Evolutionary conservation across 805 yeast species (phyloP).

Genomic region (Schwanniomyces polymorphus): DNA sequence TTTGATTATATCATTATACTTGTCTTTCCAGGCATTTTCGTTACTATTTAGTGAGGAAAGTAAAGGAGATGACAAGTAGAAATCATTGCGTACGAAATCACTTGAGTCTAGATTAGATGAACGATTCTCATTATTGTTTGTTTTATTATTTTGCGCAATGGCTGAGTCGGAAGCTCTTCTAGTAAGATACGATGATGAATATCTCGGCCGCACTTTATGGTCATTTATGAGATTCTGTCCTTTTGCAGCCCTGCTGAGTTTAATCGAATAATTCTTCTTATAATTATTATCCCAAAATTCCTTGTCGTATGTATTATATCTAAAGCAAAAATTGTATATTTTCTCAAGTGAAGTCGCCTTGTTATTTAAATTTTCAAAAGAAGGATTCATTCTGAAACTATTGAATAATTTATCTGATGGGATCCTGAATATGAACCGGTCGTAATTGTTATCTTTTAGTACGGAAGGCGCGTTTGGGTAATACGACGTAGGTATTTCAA

Average conservation of each 20-base stretch:
- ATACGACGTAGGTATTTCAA: constrained; percentile 66
- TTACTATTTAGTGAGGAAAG: constrained; percentile 20
- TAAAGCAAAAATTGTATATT: constrained; percentile 52
- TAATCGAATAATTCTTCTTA: constrained; percentile 55
- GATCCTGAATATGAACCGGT: constrained; percentile 69
- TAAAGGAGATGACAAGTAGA: constrained; percentile 36
- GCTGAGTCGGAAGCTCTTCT: constrained; percentile 31
- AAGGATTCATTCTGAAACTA: constrained; percentile 18
- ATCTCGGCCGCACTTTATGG: constrained; percentile 32
- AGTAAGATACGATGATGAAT: constrained; percentile 37
- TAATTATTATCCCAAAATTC: constrained; percentile 82
- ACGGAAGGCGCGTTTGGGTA: constrained; percentile 54
- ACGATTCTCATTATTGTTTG: neutral
- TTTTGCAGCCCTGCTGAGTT: constrained; percentile 29
- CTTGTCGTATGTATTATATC: constrained; percentile 45
- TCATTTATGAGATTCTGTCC: constrained; percentile 5
- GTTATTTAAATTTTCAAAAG: constrained; percentile 4
- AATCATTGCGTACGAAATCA: constrained; percentile 36
- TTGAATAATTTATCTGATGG: constrained; percentile 45
- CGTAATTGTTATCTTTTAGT: constrained; percentile 54
- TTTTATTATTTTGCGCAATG: constrained; percentile 4
- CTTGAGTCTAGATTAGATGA: constrained; percentile 4
- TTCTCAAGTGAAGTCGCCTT: constrained; percentile 15
- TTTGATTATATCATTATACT: neutral
- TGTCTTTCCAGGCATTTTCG: constrained; percentile 4